Evolutionary conservation across 345 rosid species (phyloP), one percentile per base, ranked within the genome.

Genomic region (Aquilaria sinensis): DNA sequence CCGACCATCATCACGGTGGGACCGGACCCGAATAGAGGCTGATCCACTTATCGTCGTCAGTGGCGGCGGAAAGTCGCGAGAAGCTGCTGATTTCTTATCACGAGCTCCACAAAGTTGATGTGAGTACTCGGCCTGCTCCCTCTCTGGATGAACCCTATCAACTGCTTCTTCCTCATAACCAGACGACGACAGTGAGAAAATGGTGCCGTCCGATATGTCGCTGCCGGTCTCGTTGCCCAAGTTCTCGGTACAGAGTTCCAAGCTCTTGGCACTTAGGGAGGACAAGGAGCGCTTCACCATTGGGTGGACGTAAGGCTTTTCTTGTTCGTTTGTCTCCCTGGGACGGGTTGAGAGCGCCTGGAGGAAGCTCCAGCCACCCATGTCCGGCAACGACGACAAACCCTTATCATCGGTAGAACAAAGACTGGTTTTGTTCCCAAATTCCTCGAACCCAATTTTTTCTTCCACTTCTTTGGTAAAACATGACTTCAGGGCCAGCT

Each of bases 221-320:
- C 81, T 37, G 5, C 98, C 97, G 0, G 90, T 85, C 75, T 92
- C 98, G 50, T 78, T 84, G 3, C 98, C 97, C 9, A 92, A 77
- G 63, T 75, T 85, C 67, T 92, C 97, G 5, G 98, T 92, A 67
- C 97, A 92, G 45, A 92, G 58, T 73, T 83, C 85, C 70, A 92
- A 47, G 80, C 98, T 90, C 75, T 77, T 83, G 43, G 82, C 82
- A 45, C 90, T 86, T 2, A 92, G 84, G 30, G 62, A 59, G 10
- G 83, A 81, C 6, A 76, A 63, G 53, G 83, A 81, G n/a, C 74
- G 76, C 60, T 71, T 82, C 8, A 52, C 61, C 54, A 71, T 63
- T 48, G 83, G 80, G 54, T 75, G 88, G 63, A 75, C 81, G 64
- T 84, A 83, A 10, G 62, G 31, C 46, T 43, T 45, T 15, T 65